phyloP scores from a whole-genome alignment of 352 stramenopile species.

The Globisporangium splendens region DNA sequence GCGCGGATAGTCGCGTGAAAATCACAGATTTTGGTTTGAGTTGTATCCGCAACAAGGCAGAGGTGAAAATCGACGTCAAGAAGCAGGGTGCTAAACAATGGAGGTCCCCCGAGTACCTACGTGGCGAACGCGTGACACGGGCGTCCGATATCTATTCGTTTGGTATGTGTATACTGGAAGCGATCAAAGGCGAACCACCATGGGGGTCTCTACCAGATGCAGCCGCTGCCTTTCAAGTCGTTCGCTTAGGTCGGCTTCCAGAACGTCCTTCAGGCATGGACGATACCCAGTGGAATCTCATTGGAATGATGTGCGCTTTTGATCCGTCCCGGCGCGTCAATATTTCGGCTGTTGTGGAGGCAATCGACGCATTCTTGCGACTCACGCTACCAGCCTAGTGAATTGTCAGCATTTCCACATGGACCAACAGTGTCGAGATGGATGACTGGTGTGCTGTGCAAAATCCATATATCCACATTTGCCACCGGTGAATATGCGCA shows the following conservation, averaged over 20 bases:
- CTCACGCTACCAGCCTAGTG: too few species aligned
- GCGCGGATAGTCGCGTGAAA: background rate
- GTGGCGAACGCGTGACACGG: background rate
- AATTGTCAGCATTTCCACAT: too few species aligned
- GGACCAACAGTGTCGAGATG: too few species aligned
- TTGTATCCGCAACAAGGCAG: conserved; percentile 5
- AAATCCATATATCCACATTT: too few species aligned
- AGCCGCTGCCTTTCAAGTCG: background rate
- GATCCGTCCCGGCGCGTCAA: background rate
- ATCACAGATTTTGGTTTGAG: conserved; percentile 14
- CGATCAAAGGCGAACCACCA: background rate
- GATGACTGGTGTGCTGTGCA: too few species aligned
- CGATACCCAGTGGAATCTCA: conserved; percentile 1
- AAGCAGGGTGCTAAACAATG: conserved; percentile 1
- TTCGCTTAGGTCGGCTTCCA: background rate
- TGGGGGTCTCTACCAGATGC: background rate
- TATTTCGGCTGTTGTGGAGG: background rate
- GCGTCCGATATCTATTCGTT: conserved; percentile 9
- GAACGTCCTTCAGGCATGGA: background rate
- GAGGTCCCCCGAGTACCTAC: background rate
- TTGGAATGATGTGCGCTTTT: background rate
- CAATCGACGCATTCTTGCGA: too few species aligned
- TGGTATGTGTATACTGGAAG: conserved; percentile 11
- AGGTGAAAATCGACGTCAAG: background rate
- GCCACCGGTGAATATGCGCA: too few species aligned